Base-by-base conservation (phyloP, 2,329 filamentous ascomycete species). In the Alternaria arborescens region DNA sequence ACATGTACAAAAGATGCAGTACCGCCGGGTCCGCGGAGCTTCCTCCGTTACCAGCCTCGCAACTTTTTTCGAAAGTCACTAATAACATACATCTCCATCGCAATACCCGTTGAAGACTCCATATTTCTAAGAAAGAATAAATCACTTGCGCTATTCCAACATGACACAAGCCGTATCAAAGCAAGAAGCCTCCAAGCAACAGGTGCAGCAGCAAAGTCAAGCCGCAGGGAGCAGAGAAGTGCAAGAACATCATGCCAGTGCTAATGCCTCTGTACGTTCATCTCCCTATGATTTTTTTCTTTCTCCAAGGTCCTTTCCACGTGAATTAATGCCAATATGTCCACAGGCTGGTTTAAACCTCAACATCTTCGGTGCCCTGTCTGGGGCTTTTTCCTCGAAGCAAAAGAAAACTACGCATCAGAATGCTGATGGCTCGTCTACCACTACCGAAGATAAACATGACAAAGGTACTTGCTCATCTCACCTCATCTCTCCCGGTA, bases 291-390 rank as follows among this genome's bases (percentile, higher is more conserved):
- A 2, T 36, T 22, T 52, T 41, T 52, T 4, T 30, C 14, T 52
- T 4, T 30, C 14, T 41, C 26, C 38, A 3, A 26, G 7, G 24
- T 16, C 26, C 26, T 34, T 14, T 5, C 4, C 14, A 36, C n/a
- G 52, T 30, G 18, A 52, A 52, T 43, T 52, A 30, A 30, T 11
- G 3, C 28, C 2, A 30, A 30, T 5, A 0, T 30, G 28, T 30
- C 10, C 5, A 36, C 18, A 50, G 60, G 44, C 74, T 3, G 75
- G 75, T 10, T 68, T 79, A 48, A 79, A 76, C 55, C 66, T 79
- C 47, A 78, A 78, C 59, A 56, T 79, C 61, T 69, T 77, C 57
- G 75, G 72, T 60, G 74, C 76, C 46, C 71, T 78, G 8, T 71
- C 67, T 16, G 75, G 76, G 63, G 72, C 71, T 26, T 67, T 78